Evolutionary conservation across 1,139 yeast genomes (phyloP).

Genomic region (Saccharomycopsis crataegensis): DNA sequence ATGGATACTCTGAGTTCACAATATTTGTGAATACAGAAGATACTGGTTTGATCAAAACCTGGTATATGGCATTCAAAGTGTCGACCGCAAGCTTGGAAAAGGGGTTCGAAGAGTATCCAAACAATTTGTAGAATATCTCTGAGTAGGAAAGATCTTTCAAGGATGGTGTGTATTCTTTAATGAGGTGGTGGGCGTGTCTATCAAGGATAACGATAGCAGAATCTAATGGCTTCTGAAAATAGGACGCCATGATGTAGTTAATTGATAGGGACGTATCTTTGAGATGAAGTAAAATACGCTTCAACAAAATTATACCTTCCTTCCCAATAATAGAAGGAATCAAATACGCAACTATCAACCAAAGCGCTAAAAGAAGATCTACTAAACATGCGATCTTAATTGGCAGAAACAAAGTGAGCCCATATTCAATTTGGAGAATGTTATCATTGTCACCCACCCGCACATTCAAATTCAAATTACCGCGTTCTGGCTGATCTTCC

Average conservation of each 20-base stretch:
- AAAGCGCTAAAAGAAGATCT: conserved; percentile 18
- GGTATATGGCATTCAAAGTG: conserved; percentile 1
- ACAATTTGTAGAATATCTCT: neutral
- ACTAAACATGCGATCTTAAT: conserved; percentile 33
- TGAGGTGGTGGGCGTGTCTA: too few species aligned
- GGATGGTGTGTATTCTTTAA: neutral
- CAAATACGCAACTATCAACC: conserved; percentile 22
- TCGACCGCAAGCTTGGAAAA: neutral
- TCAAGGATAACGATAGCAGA: neutral
- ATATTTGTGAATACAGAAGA: conserved; percentile 24
- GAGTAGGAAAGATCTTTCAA: neutral
- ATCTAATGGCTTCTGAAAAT: neutral
- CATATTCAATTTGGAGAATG: conserved; percentile 2
- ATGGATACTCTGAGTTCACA: conserved; percentile 24
- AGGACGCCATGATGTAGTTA: neutral
- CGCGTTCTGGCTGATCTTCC: conserved; percentile 13
- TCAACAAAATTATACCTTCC: neutral
- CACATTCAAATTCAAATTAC: neutral
- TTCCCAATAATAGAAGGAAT: conserved; percentile 3
- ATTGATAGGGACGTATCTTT: neutral
- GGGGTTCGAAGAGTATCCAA: neutral
- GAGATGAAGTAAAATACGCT: neutral
- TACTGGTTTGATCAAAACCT: conserved; percentile 23
- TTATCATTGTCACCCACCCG: conserved; percentile 13
- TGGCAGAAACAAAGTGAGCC: conserved; percentile 1